Evolutionary conservation across 192 early-diverging fungal species (phyloP), one percentile per base, ranked within the genome.

Genomic region (Coemansia sp.): DNA sequence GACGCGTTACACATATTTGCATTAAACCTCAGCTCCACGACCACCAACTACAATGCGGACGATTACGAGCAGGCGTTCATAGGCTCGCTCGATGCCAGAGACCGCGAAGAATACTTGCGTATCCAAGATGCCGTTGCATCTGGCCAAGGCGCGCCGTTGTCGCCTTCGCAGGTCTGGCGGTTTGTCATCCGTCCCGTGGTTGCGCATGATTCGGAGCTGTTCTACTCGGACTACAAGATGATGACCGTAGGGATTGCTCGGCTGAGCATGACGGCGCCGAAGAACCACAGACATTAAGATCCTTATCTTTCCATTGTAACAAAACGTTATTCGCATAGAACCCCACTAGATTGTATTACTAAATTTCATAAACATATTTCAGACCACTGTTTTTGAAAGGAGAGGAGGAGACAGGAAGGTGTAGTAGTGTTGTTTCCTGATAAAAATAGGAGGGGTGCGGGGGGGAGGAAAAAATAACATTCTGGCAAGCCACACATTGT

Each of bases 201-300:
- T n/a, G 49, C 34, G 0, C 45, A 38, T 12, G 76, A 78, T 44
- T 12, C 36, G 3, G 76, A 78, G 26, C 16, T 78, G 64, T 78
- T 70, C 48, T 78, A 73, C 61, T 78, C 76, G 1, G 76, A 78
- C 36, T 78, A 63, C 30, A 78, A 78, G 60, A 53, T 66, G 39
- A 73, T 73, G 76, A 60, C 69, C 1, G 52, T 73, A 14, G 76
- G 71, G 0, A 70, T 78, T 0, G 76, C 76, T 1, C 57, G 57
- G n/a, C 18, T 34, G 34, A 59, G 34, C 20, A 38, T 38, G 57
- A 4, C 9, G 35, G 6, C 35, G 57, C 35, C 35, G 20, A 18
- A 16, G 34, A 35, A 16, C 12, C 57, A 36, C 39, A 41, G 0
- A 14, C 39, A 41, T 1, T 14, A 41, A 41, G n/a, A n/a, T n/a